phyloP scores from a whole-genome alignment of 1,139 yeast genomes.

The Candida glucosophila region DNA sequence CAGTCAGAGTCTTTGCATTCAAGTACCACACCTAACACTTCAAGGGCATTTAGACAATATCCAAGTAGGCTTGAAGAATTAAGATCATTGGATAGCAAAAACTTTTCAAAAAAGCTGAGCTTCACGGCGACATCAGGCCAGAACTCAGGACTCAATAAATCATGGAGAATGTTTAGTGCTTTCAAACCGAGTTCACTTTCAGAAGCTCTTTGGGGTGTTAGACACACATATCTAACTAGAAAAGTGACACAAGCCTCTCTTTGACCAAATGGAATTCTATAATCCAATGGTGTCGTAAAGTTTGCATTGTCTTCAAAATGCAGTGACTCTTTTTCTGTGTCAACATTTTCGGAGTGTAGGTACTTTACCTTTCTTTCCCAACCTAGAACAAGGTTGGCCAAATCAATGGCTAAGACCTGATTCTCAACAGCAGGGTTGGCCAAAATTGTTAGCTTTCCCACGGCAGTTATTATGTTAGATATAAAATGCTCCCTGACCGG shows the following conservation, averaged over 20 bases:
- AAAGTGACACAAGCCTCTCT: constrained; percentile 91
- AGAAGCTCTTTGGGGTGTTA: constrained; percentile 76
- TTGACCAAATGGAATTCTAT: constrained; percentile 66
- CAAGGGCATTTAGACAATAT: constrained; percentile 82
- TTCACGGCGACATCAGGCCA: constrained; percentile 90
- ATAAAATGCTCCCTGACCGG: constrained; percentile 84
- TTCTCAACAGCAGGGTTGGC: constrained; percentile 78
- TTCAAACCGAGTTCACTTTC: constrained; percentile 79
- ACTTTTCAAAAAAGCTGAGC: constrained; percentile 77
- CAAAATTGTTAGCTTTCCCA: constrained; percentile 83
- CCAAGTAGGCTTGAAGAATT: constrained; percentile 54
- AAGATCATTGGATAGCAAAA: constrained; percentile 70
- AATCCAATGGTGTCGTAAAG: constrained; percentile 35
- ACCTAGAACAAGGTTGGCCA: constrained; percentile 72
- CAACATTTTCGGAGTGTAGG: constrained; percentile 6
- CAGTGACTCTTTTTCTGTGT: constrained; percentile 3
- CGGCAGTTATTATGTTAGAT: constrained; percentile 84
- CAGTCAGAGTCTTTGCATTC: constrained; percentile 70
- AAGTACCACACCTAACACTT: constrained; percentile 78
- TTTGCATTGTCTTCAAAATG: constrained; percentile 11
- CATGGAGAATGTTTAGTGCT: constrained; percentile 68
- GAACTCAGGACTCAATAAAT: constrained; percentile 57
- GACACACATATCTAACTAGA: constrained; percentile 79
- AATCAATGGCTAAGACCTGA: constrained; percentile 77
- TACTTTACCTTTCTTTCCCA: constrained; percentile 63